Conservation (phyloP, 179 eudicot species). For the Gypsophila paniculata region DNA sequence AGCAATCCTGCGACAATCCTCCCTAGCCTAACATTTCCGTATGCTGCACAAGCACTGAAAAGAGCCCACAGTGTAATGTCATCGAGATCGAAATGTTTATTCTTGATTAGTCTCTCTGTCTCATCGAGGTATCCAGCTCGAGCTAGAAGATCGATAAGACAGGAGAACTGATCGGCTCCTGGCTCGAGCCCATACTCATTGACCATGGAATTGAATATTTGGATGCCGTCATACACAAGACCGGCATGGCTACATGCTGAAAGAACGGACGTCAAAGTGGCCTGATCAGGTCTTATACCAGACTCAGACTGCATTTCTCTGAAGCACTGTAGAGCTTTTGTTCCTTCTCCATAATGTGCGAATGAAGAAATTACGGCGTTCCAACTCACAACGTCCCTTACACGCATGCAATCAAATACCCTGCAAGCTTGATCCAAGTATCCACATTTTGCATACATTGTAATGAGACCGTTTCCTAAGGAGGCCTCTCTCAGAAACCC, state of each 20-base stretch:
- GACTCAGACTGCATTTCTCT: conserved; percentile 39
- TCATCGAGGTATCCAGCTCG: conserved; percentile 66
- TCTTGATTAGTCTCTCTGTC: conserved; percentile 40
- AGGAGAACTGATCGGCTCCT: conserved; percentile 52
- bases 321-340: conserved; percentile 46
- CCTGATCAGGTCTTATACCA: conserved; percentile 47
- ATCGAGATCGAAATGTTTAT: conserved; percentile 26
- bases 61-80: conserved; percentile 52
- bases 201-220: conserved; percentile 55
- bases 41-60: conserved; percentile 50
- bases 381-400: conserved; percentile 58
- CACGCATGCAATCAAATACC: conserved; percentile 50
- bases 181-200: conserved; percentile 45
- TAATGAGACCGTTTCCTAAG: conserved; percentile 59
- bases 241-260: conserved; percentile 86
- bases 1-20: conserved; percentile 46
- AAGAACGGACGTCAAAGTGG: conserved; percentile 60
- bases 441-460: conserved; percentile 66
- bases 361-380: conserved; percentile 68
- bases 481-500: conserved; percentile 36
- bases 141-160: conserved; percentile 53
- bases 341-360: conserved; percentile 63
- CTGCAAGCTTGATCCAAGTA: conserved; percentile 38
- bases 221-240: conserved; percentile 52
- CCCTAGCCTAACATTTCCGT: conserved; percentile 48